phyloP scores from a whole-genome alignment of 2,329 filamentous ascomycete genomes.

The Talaromyces marneffei region DNA sequence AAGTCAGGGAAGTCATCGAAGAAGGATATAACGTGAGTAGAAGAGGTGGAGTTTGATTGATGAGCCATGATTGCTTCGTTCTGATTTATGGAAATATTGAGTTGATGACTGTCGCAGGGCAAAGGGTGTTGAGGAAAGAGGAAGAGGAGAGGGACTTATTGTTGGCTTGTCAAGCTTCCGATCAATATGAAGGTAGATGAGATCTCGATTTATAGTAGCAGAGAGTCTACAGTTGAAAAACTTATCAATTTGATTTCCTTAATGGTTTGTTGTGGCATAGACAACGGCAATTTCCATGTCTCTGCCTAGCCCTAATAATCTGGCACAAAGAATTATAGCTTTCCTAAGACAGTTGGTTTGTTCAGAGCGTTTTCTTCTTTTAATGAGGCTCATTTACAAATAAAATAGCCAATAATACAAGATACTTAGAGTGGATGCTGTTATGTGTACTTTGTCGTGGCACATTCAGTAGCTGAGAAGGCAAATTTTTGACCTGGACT shows the following conservation, averaged over 20 bases:
- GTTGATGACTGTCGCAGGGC: background rate
- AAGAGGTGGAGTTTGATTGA: background rate
- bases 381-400: background rate
- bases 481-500: background rate
- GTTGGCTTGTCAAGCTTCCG: background rate
- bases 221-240: background rate
- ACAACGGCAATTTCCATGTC: background rate
- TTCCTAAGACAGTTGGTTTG: background rate
- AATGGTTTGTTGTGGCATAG: background rate
- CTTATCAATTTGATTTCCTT: background rate
- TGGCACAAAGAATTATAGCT: background rate
- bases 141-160: background rate
- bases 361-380: background rate
- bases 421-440: background rate
- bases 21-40: background rate
- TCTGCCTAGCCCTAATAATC: background rate
- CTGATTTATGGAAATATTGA: background rate
- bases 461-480: background rate
- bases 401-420: background rate
- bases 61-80: background rate
- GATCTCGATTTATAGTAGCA: background rate
- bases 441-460: background rate
- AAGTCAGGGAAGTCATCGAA: slow-evolving; percentile 19
- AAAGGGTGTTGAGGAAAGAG: background rate
- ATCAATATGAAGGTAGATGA: background rate